Conservation (phyloP, 1,284 basidiomycete species). For the Porogramme epimiltina region DNA sequence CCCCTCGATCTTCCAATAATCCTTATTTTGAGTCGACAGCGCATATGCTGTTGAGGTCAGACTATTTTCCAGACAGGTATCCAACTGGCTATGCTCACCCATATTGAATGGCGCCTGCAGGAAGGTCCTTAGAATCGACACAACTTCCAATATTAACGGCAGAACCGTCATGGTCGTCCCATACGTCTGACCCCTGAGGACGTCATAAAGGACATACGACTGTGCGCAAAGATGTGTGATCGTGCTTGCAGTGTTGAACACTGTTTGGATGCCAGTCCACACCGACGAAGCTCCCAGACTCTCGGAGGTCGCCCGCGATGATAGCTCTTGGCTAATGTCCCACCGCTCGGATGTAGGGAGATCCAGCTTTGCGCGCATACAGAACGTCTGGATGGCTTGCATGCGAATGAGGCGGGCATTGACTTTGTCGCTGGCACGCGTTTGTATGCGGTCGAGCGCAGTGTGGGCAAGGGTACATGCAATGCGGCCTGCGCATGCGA, state of each 20-base stretch:
- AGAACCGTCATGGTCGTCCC: conserved; percentile 52
- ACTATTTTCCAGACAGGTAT: too few species aligned
- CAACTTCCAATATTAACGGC: not conserved
- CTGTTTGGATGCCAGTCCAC: conserved; percentile 63
- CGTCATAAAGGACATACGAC: conserved; percentile 55
- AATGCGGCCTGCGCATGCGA: conserved; percentile 55
- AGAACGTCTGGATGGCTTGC: conserved; percentile 65
- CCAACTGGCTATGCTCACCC: too few species aligned
- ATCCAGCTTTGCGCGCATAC: conserved; percentile 67
- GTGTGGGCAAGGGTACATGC: conserved; percentile 49
- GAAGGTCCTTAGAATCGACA: too few species aligned
- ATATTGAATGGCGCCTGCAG: too few species aligned
- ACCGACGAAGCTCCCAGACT: conserved; percentile 20
- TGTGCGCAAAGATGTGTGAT: conserved; percentile 58
- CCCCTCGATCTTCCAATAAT: conserved; percentile 66
- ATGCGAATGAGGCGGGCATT: conserved; percentile 58
- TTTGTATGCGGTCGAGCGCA: conserved; percentile 42
- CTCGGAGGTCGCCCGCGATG: conserved; percentile 21
- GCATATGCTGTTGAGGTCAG: conserved; percentile 68
- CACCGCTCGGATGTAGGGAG: conserved; percentile 74
- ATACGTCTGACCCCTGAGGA: conserved; percentile 65
- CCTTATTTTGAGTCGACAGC: conserved; percentile 64
- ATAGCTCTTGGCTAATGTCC: conserved; percentile 61
- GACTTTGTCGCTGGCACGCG: conserved; percentile 46
- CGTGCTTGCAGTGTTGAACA: conserved; percentile 46